A percentile compares a stretch with the other conserved stretches of the same genome.
These are phyloP conservation scores for Crithidia expoeki DNA, from an alignment of 208 protist species.

Conservation along the genomic window DNA sequence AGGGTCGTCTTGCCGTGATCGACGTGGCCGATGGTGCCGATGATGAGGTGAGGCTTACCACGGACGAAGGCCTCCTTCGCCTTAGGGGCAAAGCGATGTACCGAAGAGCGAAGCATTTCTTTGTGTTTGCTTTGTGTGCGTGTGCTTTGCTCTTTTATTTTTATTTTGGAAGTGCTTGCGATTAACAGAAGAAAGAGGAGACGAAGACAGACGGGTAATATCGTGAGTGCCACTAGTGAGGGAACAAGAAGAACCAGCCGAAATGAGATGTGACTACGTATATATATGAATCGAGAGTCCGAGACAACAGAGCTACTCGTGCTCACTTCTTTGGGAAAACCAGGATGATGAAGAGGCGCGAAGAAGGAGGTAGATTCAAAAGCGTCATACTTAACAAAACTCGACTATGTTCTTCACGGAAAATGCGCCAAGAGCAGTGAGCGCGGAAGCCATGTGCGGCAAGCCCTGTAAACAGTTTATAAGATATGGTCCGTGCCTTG, in stretches of 20 bases:
- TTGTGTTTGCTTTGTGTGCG: not conserved
- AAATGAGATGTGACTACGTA: not conserved
- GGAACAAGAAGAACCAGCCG: not conserved
- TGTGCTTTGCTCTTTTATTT: not conserved
- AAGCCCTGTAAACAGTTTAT: too few relatives aligned
- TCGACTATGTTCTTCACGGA: too few relatives aligned
- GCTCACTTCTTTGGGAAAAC: not conserved
- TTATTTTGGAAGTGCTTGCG: not conserved
- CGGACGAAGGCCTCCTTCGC: constrained; percentile 92
- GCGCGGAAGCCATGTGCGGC: too few relatives aligned
- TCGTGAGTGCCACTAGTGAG: too few relatives aligned
- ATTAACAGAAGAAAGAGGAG: not conserved
- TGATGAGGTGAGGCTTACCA: constrained; percentile 97
- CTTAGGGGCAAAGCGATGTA: constrained; percentile 29
- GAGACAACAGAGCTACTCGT: not conserved
- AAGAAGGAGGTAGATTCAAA: too few relatives aligned
- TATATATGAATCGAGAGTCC: not conserved
- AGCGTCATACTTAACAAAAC: not conserved
- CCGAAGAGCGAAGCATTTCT: constrained; percentile 40
- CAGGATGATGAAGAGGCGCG: not conserved
- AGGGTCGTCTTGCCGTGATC: constrained; percentile 99
- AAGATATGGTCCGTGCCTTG: too few relatives aligned
- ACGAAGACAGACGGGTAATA: not conserved
- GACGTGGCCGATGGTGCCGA: constrained; percentile 99
- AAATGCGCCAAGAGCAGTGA: too few relatives aligned